phyloP scores from a whole-genome alignment of 2,329 filamentous ascomycete species.

The Claviceps maximensis region DNA sequence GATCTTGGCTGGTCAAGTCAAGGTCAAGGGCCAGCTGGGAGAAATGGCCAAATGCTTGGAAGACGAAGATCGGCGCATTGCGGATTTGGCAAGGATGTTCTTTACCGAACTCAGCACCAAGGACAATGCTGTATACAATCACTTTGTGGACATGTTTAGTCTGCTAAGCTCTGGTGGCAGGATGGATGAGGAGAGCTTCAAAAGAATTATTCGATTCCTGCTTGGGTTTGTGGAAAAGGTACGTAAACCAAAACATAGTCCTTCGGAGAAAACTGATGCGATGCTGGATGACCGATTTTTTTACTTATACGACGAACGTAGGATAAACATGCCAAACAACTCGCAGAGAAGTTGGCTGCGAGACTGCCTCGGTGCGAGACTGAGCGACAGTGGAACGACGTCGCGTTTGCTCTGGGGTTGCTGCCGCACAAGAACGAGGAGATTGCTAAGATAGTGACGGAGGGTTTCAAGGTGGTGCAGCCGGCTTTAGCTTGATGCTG shows the following conservation, averaged over 20 bases:
- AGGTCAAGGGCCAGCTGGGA: constrained; percentile 95
- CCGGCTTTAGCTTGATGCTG: constrained; percentile 39
- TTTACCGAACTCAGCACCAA: constrained; percentile 96
- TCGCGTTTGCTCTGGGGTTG: constrained; percentile 79
- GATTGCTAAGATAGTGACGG: constrained; percentile 61
- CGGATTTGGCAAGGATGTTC: constrained; percentile 93
- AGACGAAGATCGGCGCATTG: constrained; percentile 87
- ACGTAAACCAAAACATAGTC: constrained; percentile 19
- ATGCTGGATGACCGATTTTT: constrained; percentile 8
- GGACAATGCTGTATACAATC: constrained; percentile 97
- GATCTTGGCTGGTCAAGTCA: constrained; percentile 93
- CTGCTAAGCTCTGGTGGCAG: constrained; percentile 69
- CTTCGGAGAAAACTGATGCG: constrained; percentile 4
- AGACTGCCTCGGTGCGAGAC: constrained; percentile 75
- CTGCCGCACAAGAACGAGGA: constrained; percentile 90
- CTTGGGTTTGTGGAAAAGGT: constrained; percentile 97
- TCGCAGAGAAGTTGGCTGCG: constrained; percentile 84
- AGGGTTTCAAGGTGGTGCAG: constrained; percentile 63
- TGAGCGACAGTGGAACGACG: constrained; percentile 95
- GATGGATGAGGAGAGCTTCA: constrained; percentile 75
- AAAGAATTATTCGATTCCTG: constrained; percentile 79
- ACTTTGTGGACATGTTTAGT: constrained; percentile 99
- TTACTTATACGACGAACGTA: constrained; percentile 21
- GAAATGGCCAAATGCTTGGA: constrained; percentile 99
- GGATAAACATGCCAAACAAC: constrained; percentile 95